Evolutionary conservation across 208 protist species (phyloP).

Genomic region (Willaertia magna): DNA sequence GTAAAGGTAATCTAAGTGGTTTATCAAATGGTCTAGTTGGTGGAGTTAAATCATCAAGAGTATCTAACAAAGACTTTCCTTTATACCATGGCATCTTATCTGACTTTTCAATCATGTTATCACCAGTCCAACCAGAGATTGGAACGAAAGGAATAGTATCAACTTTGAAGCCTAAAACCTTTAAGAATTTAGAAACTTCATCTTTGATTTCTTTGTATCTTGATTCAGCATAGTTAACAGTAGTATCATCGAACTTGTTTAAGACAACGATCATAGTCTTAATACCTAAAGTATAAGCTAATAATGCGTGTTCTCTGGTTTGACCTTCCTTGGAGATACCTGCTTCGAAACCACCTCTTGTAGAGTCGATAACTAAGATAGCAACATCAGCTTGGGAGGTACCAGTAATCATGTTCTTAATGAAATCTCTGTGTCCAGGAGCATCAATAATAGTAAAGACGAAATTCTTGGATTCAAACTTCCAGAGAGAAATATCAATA

Average conservation of each 20-base stretch:
- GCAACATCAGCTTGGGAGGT: slow-evolving; percentile 72
- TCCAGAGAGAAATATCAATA: slow-evolving; percentile 73
- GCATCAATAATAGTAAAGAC: slow-evolving; percentile 78
- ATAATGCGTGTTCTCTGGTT: slow-evolving; percentile 72
- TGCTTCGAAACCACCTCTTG: slow-evolving; percentile 72
- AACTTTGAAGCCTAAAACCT: slow-evolving; percentile 66
- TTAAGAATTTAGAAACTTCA: slow-evolving; percentile 52
- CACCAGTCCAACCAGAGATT: slow-evolving; percentile 83
- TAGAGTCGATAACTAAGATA: slow-evolving; percentile 64
- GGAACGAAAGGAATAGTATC: slow-evolving; percentile 62
- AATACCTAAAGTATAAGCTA: slow-evolving; percentile 69
- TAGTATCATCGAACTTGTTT: slow-evolving; percentile 71
- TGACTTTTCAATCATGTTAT: slow-evolving; percentile 78
- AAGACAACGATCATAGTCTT: slow-evolving; percentile 71
- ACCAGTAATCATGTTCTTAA: slow-evolving; percentile 82
- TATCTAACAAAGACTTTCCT: slow-evolving; percentile 67
- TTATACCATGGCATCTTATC: slow-evolving; percentile 80
- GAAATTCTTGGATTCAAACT: slow-evolving; percentile 72
- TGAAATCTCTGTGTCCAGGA: slow-evolving; percentile 79
- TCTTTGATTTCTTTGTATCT: slow-evolving; percentile 70
- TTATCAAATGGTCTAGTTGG: slow-evolving; percentile 74
- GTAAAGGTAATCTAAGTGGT: slow-evolving; percentile 77
- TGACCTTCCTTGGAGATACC: slow-evolving; percentile 77
- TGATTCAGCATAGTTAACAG: slow-evolving; percentile 64
- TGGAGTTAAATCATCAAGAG: slow-evolving; percentile 61